Evolutionary conservation across 805 yeast genomes (phyloP), one percentile per base, ranked within the genome.

Genomic region (Zygosaccharomyces kombuchaensis): DNA sequence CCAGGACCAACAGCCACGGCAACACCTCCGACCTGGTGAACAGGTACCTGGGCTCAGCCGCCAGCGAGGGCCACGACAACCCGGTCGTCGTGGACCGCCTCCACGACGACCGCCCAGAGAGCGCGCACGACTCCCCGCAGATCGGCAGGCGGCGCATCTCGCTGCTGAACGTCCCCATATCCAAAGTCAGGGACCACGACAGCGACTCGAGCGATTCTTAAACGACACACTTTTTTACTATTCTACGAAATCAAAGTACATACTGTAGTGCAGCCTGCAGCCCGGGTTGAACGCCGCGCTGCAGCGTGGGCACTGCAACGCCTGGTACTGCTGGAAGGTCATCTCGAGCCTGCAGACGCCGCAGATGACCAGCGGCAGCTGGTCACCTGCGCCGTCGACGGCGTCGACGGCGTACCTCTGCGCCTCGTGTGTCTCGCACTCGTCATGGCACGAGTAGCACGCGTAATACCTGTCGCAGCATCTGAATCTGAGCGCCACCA

Each of bases 401-500:
- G 54, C 21, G 16, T 54, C 48, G 9, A 38, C 19, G 5, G 41
- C 26, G 37, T 49, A 62, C 31, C 46, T 52, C 21, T 46, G 36
- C 1, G 47, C 16, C 6, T 9, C 17, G 41, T 65, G 69, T 4
- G 25, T 17, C 16, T 46, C 48, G 10, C 45, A 10, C 35, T 54
- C 58, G 1, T 45, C 27, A 36, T 66, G 70, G 36, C 70, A 66
- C 21, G 58, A 38, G 32, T 51, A 52, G 36, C 70, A 66, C 10
- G 68, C 56, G 34, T 58, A 66, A 34, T 50, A 66, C 2, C 26
- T 25, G 2, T 49, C 43, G 40, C 70, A 66, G 31, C 68, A 64
- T 44, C 56, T 60, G 37, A 65, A 63, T 44, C 59, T 60, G 16
- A 66, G 39, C 16, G 67, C 63, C 1, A 66, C 51, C 2, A 66